phyloP scores from a whole-genome alignment of 164 flowering plant species.

The Stephania cephalantha region DNA sequence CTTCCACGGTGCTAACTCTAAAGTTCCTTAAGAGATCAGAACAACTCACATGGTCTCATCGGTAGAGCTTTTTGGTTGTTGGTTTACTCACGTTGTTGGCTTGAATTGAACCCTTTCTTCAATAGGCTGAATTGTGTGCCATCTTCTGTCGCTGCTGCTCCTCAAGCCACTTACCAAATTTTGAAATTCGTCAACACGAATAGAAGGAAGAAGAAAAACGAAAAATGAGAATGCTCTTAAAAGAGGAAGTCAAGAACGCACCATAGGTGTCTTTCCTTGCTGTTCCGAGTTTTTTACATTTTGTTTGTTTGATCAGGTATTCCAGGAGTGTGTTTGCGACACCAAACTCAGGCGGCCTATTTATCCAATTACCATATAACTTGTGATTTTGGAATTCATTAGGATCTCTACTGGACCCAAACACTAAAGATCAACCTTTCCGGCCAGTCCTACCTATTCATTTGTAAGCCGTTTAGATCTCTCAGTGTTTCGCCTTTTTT shows the following conservation, averaged over 20 bases:
- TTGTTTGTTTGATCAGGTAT: not conserved
- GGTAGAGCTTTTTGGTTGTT: slow-evolving; percentile 16
- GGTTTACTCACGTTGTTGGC: slow-evolving; percentile 27
- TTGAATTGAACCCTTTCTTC: slow-evolving; percentile 47
- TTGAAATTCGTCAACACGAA: not conserved
- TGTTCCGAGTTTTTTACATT: not conserved
- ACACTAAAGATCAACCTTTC: not conserved
- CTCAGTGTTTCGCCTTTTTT: not conserved
- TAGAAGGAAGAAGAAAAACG: not conserved
- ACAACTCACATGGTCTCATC: slow-evolving; percentile 10
- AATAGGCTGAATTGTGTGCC: slow-evolving; percentile 33
- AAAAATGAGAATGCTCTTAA: slow-evolving; percentile 6
- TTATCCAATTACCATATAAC: not conserved
- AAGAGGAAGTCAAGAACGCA: slow-evolving; percentile 82
- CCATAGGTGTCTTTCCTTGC: slow-evolving; percentile 37
- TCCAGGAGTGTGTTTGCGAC: not conserved
- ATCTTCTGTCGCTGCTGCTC: slow-evolving; percentile 17
- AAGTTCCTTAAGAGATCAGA: slow-evolving; percentile 27
- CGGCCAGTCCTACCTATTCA: not conserved
- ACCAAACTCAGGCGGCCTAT: not conserved
- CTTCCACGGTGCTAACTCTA: slow-evolving; percentile 4
- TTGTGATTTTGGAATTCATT: not conserved
- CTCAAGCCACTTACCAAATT: slow-evolving; percentile 3
- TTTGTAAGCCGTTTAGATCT: not conserved
- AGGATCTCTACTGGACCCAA: not conserved